Base-by-base conservation (phyloP, 2,329 filamentous ascomycete genomes). In the Aspergillus latus region DNA sequence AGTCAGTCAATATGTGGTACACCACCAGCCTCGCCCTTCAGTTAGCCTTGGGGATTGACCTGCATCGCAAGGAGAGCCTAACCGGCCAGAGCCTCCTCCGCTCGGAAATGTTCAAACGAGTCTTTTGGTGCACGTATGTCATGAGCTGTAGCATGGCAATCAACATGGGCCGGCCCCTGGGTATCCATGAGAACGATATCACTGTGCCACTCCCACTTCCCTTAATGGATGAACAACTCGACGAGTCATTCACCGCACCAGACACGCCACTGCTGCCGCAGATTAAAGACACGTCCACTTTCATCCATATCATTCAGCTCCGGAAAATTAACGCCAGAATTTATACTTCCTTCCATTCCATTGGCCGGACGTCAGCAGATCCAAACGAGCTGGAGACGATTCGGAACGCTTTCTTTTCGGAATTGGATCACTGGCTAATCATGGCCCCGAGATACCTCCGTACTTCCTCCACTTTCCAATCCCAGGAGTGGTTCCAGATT, bases 401-500 rank as follows among this genome's bases (percentile, higher is more conserved):
- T 29, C 37, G 54, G 21, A 54, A 26, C 15, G 9, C 28, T 3
- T 54, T 50, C 32, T 57, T 37, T 32, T 54, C 50, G 10, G 54
- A 58, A 13, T 37, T 68, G 1, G 65, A 65, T 21, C 52, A 64
- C 37, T 68, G 65, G 65, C 58, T 68, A 2, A 59, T 63, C 4
- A 57, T 58, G 29, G 63, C 64, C 2, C 66, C 64, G 2, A 59
- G 67, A 11, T 68, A 68, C 51, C 29, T 60, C 6, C 54, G 54
- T 9, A 63, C 58, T 3, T 34, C 53, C 8, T 66, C 59, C 5
- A 68, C 65, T 52, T 61, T 62, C 36, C 66, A 68, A 42, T 65
- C 66, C 7, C 57, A 61, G 5, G 66, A 69, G 26, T 68, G 66
- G 67, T 67, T 67, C 44, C 62, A 68, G 26, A 69, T 66, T 13